These are phyloP conservation scores for Eucalyptus microcorys DNA, from an alignment of 345 rosid species.

Conservation along the genomic window DNA sequence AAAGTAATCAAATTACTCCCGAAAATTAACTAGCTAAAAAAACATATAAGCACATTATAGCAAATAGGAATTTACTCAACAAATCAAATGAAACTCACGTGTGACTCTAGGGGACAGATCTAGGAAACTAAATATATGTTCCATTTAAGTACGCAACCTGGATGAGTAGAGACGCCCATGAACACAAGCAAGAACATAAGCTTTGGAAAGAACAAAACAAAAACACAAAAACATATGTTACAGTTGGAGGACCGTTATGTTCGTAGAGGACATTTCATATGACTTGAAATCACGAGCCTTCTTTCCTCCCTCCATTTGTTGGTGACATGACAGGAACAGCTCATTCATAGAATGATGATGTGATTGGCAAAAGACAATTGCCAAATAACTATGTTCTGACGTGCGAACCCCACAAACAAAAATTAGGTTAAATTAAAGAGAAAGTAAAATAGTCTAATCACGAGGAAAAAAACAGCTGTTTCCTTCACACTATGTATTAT, in stretches of 20 bases:
- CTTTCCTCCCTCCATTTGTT: background rate
- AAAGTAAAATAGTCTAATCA: background rate
- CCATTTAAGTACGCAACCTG: background rate
- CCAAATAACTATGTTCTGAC: background rate
- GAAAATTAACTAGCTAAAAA: background rate
- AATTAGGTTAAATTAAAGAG: background rate
- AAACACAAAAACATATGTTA: background rate
- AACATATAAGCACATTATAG: background rate
- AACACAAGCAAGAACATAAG: background rate
- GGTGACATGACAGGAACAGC: conserved; percentile 58
- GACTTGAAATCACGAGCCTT: background rate
- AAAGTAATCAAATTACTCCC: background rate
- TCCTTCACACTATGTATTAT: background rate
- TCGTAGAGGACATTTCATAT: background rate
- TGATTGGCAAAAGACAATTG: conserved; percentile 28
- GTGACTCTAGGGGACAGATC: background rate
- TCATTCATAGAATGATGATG: conserved; percentile 44
- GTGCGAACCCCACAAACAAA: background rate
- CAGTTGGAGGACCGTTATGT: background rate
- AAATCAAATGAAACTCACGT: background rate
- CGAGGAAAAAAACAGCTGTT: background rate
- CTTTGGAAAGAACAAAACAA: background rate
- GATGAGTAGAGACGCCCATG: background rate
- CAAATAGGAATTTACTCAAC: background rate
- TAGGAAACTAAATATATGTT: background rate